Conservation (phyloP, 306 rosid genomes). For the Quercus suber region DNA sequence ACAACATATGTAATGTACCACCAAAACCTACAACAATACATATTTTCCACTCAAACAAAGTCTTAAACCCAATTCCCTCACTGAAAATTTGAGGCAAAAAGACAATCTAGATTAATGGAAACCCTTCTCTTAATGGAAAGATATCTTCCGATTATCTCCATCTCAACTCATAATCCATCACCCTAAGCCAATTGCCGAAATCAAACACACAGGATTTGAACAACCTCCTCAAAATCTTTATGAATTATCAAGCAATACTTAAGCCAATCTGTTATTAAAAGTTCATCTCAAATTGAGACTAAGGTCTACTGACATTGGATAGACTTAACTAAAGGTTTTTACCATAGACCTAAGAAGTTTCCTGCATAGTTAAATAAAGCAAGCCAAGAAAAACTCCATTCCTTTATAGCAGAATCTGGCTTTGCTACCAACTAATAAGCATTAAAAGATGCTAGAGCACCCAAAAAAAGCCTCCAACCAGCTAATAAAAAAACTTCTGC, state of each 20-base stretch:
- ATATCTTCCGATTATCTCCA: neutral
- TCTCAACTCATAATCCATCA: neutral
- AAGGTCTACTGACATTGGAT: neutral
- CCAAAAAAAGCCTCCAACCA: too few species aligned
- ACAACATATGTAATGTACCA: neutral
- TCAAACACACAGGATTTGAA: neutral
- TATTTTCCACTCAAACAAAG: neutral
- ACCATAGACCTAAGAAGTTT: neutral
- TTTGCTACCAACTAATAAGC: neutral
- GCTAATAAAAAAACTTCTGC: too few species aligned
- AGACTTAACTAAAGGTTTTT: neutral
- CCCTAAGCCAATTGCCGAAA: neutral
- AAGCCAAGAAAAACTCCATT: neutral
- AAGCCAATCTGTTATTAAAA: neutral
- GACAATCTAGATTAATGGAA: neutral
- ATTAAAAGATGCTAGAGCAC: neutral
- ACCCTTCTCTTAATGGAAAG: neutral
- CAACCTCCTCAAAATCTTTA: neutral
- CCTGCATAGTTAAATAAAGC: neutral
- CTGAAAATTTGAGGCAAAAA: neutral
- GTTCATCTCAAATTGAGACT: neutral
- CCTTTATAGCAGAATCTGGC: neutral
- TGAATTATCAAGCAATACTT: neutral
- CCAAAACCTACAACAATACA: neutral
- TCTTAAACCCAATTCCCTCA: neutral